Conservation (phyloP, 495 filamentous ascomycete species). For the Penicillium ochrochloron region DNA sequence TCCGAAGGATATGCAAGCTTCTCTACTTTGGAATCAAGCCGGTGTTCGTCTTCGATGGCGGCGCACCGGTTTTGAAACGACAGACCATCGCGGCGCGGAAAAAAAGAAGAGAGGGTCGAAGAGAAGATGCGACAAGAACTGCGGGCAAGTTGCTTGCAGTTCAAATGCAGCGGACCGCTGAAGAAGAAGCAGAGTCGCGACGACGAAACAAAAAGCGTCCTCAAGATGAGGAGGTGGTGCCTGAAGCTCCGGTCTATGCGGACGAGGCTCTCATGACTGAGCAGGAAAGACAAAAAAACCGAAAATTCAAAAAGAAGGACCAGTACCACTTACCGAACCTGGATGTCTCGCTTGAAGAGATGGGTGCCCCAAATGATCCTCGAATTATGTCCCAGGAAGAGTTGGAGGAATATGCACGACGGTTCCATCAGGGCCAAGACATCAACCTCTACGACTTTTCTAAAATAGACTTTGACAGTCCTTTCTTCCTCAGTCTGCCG, state of each 20-base stretch:
- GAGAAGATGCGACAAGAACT: conserved; percentile 90
- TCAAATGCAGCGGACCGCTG: conserved; percentile 86
- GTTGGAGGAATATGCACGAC: conserved; percentile 86
- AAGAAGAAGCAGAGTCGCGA: conserved; percentile 76
- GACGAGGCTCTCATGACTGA: conserved; percentile 84
- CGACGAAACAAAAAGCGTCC: conserved; percentile 49
- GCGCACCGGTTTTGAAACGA: conserved; percentile 87
- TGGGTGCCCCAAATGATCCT: conserved; percentile 90
- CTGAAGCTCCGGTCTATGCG: conserved; percentile 81
- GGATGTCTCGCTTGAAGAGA: conserved; percentile 71
- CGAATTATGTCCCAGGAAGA: conserved; percentile 95
- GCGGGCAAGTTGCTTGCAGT: conserved; percentile 88
- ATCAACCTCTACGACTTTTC: conserved; percentile 98
- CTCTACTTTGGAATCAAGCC: conserved; percentile 95
- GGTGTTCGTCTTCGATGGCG: conserved; percentile 98
- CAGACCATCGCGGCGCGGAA: conserved; percentile 85
- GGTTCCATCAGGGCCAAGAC: conserved; percentile 92
- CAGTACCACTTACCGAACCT: conserved; percentile 92
- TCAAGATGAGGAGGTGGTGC: conserved; percentile 66
- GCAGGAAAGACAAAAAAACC: conserved; percentile 71
- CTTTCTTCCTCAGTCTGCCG: conserved; percentile 90
- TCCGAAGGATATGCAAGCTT: conserved; percentile 95
- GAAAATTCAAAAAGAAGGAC: conserved; percentile 88
- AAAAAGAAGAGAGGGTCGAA: conserved; percentile 78
- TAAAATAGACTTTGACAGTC: conserved; percentile 95